These are phyloP conservation scores for Porosira glacialis DNA, from an alignment of 352 stramenopile genomes.

Conservation along the genomic window DNA sequence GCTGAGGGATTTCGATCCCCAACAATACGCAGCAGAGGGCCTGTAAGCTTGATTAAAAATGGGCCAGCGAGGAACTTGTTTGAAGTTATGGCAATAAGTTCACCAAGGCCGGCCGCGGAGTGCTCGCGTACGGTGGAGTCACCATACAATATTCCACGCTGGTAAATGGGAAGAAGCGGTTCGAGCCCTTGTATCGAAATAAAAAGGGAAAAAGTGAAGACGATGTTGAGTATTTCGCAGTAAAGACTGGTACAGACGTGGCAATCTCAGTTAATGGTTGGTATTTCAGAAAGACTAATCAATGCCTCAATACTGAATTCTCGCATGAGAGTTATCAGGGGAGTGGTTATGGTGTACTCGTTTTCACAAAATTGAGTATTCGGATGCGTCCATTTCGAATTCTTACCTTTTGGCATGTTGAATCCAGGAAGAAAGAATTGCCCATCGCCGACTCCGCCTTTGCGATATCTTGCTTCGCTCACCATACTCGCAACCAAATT, in stretches of 20 bases:
- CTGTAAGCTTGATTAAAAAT: constrained; percentile 96
- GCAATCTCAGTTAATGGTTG: too few relatives aligned
- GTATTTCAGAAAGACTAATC: constrained; percentile 82
- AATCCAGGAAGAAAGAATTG: constrained; percentile 83
- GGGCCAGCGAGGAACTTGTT: constrained; percentile 86
- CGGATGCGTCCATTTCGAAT: not conserved
- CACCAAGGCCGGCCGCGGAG: constrained; percentile 91
- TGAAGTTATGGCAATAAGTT: constrained; percentile 93
- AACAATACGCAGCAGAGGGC: constrained; percentile 97
- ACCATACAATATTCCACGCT: constrained; percentile 96
- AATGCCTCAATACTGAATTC: constrained; percentile 45
- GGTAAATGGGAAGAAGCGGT: constrained; percentile 95
- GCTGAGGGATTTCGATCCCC: constrained; percentile 95
- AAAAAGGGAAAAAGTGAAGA: too few relatives aligned
- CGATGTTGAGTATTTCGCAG: too few relatives aligned
- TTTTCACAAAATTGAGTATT: constrained; percentile 32
- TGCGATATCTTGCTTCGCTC: constrained; percentile 90
- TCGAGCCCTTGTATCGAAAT: constrained; percentile 82
- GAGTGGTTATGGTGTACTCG: constrained; percentile 57
- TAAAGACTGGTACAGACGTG: too few relatives aligned
- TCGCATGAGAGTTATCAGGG: constrained; percentile 45
- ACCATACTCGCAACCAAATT: constrained; percentile 96
- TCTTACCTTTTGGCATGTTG: constrained; percentile 83
- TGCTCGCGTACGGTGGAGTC: constrained; percentile 69
- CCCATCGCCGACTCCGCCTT: constrained; percentile 83